Evolutionary conservation across 106 monocot genomes (phyloP), one percentile per base, ranked within the genome.

Genomic region (Dioscorea dumetorum): DNA sequence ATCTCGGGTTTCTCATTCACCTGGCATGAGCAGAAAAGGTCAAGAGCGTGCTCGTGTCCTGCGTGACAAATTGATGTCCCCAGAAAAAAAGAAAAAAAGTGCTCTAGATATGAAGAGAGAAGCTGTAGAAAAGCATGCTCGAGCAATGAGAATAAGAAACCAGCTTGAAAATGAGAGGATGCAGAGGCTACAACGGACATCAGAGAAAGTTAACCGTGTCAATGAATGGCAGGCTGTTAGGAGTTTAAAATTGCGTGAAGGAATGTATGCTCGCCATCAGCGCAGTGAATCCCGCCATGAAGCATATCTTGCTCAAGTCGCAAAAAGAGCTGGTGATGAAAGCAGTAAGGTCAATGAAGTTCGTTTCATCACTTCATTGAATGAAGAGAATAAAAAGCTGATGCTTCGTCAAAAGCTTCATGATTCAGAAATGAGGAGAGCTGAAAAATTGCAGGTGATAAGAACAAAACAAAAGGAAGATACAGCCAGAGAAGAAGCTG

Each of bases 321-420:
- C 72, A 52, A 83, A 63, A 73, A 88, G 88, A 78, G 95, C 95
- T 80, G 88, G 95, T 69, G 95, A 95, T 82, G 95, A 95, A 81
- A 95, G 95, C 72, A 91, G 84, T 76, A 95, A 95, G 63, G 95
- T 95, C 68, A 95, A 91, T 48, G 95, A 95, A 76, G 95, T 95
- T 70, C 85, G 95, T 21, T 95, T 95, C 68, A 95, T 95, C 74
- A 95, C 95, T 70, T 91, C 95, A 73, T 74, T 95, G 69, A 95
- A 91, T 72, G 95, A 95, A 76, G 91, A 89, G 77, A 95, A 95
- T 68, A 95, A 91, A 80, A 95, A 95, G 69, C 61, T 91, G 31
- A 88, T 88, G 19, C 57, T 95, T 62, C 85, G 91, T 20, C 95
- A 95, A 69, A 95, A 95, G 76, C 86, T 95, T 72, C 86, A 86